Evolutionary conservation across 768 basidiomycete species (phyloP), one percentile per base, ranked within the genome.

Genomic region (Mycena olivaceomarginata): DNA sequence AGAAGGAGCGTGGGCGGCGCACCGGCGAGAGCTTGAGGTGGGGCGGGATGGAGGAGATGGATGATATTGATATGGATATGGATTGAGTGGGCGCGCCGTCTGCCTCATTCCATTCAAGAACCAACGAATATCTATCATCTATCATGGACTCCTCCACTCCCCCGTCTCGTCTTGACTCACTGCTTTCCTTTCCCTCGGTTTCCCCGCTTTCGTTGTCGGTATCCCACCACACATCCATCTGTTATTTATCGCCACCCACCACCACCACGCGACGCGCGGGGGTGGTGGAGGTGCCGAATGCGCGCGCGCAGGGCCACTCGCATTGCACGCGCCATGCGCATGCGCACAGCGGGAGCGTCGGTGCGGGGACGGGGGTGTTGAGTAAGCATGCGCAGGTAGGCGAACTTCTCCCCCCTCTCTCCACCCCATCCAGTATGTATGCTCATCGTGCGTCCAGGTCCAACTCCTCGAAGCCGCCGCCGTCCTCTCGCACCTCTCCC

Each of bases 391-490:
- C n/a, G n/a, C n/a, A n/a, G n/a, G n/a, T n/a, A n/a, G n/a, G n/a
- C n/a, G n/a, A n/a, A n/a, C n/a, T n/a, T n/a, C n/a, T 53, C 51
- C 7, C 51, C 51, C n/a, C 51, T 53, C n/a, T 53, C 10, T 53
- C 7, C 51, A 20, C n/a, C 8, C 20, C 4, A 6, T 4, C 51
- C 51, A 22, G 9, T 5, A 45, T 2, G 9, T 4, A 53, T 60
- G 46, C 67, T 99, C 74, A 96, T 94, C 85, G 86, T 98, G 99
- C 84, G 97, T 98, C 82, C 98, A 99, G 80, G 98, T 99, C 0
- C 98, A 99, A 81, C 87, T 99, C 67, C 94, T 99, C 59, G 98
- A 99, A 90, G 98, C 98, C n/a, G 98, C 98, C 3, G 96, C 98
- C 20, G 99, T 99, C 77, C 91, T 99, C 60, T 96, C 96, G 5